Conservation (phyloP, 306 rosid genomes). For the Pterocarpus santalinus region DNA sequence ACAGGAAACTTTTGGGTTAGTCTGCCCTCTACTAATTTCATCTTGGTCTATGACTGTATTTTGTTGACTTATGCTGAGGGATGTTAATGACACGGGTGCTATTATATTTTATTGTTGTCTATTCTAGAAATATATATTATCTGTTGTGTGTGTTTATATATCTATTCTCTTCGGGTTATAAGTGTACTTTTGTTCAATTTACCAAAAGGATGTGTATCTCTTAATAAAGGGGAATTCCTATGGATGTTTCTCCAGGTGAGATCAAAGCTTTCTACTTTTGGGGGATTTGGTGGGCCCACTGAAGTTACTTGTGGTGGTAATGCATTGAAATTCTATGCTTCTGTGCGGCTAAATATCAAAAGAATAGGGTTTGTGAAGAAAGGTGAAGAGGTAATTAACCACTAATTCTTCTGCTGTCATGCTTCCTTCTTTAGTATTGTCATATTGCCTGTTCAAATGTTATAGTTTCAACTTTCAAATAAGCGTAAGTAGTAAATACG, state of each 20-base stretch:
- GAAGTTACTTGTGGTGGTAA: constrained; percentile 97
- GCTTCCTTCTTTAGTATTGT: constrained; percentile 10
- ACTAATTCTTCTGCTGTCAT: constrained; percentile 15
- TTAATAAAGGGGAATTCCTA: constrained; percentile 31
- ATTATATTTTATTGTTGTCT: constrained; percentile 19
- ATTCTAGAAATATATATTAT: neutral
- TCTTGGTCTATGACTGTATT: neutral
- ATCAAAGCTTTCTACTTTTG: constrained; percentile 84
- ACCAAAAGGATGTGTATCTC: neutral
- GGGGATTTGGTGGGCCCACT: constrained; percentile 88
- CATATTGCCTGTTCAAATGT: constrained; percentile 22
- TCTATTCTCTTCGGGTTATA: constrained; percentile 11
- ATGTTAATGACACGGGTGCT: constrained; percentile 25
- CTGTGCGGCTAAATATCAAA: constrained; percentile 79
- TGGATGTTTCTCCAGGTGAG: constrained; percentile 66
- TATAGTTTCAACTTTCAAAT: constrained; percentile 2
- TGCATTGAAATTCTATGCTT: constrained; percentile 92
- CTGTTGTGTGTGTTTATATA: neutral
- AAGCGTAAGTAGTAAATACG: neutral
- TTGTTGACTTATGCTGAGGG: neutral
- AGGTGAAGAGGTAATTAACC: constrained; percentile 82
- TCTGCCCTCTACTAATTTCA: constrained; percentile 10
- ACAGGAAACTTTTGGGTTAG: neutral
- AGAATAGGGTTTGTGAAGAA: constrained; percentile 80
- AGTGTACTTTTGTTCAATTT: constrained; percentile 34